These are phyloP conservation scores for Solanum sejunctum DNA, from an alignment of 257 asterid genomes.

Conservation along the genomic window DNA sequence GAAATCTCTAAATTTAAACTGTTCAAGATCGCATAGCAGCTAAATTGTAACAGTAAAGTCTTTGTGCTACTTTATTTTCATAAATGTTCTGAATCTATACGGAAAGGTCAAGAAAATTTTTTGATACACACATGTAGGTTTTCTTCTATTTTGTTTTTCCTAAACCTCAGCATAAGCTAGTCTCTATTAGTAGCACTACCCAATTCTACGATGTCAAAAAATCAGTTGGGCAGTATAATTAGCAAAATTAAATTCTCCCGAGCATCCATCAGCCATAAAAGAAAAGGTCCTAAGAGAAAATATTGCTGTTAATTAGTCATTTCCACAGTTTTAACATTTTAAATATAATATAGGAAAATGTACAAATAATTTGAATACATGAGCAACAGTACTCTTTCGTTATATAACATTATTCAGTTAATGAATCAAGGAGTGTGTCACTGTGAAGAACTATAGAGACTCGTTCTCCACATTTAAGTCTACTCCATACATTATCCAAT, in stretches of 20 bases:
- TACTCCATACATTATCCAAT: not conserved
- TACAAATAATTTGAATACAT: not conserved
- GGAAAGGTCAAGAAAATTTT: not conserved
- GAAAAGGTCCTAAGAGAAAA: not conserved
- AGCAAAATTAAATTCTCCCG: not conserved
- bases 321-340: not conserved
- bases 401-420: not conserved
- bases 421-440: not conserved
- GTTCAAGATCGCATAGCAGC: not conserved
- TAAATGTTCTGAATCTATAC: not conserved
- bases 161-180: not conserved
- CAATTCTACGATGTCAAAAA: not conserved
- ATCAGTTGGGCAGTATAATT: not conserved
- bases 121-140: not conserved
- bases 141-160: not conserved
- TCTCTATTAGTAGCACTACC: not conserved
- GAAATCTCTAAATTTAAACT: not conserved
- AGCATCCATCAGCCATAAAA: not conserved
- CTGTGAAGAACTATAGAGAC: not conserved
- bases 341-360: not conserved
- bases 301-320: not conserved
- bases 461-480: not conserved
- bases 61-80: not conserved
- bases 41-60: not conserved
- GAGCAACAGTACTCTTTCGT: not conserved